phyloP scores from a whole-genome alignment of 208 protist species.

The Crithidia brevicula region DNA sequence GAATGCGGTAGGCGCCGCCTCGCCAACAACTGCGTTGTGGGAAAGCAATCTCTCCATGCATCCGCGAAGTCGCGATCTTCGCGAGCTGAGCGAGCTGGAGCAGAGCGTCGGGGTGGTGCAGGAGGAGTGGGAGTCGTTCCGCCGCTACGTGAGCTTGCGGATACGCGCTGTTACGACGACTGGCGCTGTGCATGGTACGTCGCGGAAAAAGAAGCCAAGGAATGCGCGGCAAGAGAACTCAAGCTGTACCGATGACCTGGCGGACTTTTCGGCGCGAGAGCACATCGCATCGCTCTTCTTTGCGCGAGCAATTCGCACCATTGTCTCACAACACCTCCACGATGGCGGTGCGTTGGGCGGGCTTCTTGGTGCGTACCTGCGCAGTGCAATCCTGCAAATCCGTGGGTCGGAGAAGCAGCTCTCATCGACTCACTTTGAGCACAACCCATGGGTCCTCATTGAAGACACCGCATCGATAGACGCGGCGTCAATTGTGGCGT shows the following conservation, averaged over 20 bases:
- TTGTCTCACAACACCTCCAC: constrained; percentile 23
- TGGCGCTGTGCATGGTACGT: neutral
- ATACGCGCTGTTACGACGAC: constrained; percentile 1
- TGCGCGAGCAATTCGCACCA: constrained; percentile 23
- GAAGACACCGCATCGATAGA: neutral
- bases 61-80: constrained; percentile 34
- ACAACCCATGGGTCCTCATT: constrained; percentile 7
- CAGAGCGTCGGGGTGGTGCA: constrained; percentile 37
- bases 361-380: constrained; percentile 37
- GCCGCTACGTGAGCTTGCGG: constrained; percentile 41
- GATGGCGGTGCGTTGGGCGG: constrained; percentile 34
- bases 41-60: constrained; percentile 27
- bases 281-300: constrained; percentile 36
- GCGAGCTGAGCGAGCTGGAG: constrained; percentile 42
- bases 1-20: neutral
- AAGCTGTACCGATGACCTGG: neutral
- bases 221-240: neutral
- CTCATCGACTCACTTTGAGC: neutral
- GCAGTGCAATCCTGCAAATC: constrained; percentile 30
- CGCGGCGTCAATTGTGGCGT: constrained; percentile 17
- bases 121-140: constrained; percentile 65
- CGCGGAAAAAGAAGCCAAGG: neutral
- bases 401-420: constrained; percentile 18
- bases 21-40: constrained; percentile 1
- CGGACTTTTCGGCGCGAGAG: neutral